Evolutionary conservation across 2,329 filamentous ascomycete genomes (phyloP).

Genomic region (Curvularia verruculosa): DNA sequence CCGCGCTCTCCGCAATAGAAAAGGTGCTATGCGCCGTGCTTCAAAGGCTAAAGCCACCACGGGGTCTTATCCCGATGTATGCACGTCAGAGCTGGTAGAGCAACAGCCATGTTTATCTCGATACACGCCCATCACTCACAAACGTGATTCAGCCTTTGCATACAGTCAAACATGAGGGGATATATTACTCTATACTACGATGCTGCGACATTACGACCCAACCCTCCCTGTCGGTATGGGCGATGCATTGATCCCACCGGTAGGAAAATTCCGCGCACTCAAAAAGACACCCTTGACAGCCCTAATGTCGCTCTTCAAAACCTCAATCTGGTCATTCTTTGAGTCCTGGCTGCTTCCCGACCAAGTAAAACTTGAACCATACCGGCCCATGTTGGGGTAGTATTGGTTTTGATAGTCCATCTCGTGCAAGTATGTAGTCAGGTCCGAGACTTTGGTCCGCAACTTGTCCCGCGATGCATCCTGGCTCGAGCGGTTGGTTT

Average conservation of each 20-base stretch:
- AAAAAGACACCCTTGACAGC: slow-evolving; percentile 80
- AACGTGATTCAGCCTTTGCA: neutral
- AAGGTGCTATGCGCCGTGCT: neutral
- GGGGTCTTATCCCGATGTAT: neutral
- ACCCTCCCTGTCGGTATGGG: slow-evolving; percentile 31
- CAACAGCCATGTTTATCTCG: neutral
- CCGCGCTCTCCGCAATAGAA: neutral
- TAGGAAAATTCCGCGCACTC: slow-evolving; percentile 73
- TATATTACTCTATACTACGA: neutral
- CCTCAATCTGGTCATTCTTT: slow-evolving; percentile 72
- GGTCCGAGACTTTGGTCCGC: slow-evolving; percentile 56
- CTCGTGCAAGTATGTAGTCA: slow-evolving; percentile 68
- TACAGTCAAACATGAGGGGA: neutral
- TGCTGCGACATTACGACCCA: slow-evolving; percentile 15
- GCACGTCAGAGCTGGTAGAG: neutral
- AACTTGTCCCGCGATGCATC: slow-evolving; percentile 58
- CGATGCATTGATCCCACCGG: slow-evolving; percentile 30
- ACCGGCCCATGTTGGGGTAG: slow-evolving; percentile 51
- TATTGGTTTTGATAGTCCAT: slow-evolving; percentile 49
- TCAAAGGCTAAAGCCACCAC: neutral
- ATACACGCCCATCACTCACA: neutral
- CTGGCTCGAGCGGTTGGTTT: slow-evolving; percentile 56
- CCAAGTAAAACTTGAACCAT: slow-evolving; percentile 34
- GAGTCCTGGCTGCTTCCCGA: slow-evolving; percentile 51
- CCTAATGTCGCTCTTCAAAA: slow-evolving; percentile 75